Evolutionary conservation across 1,284 basidiomycete genomes (phyloP), one percentile per base, ranked within the genome.

Genomic region (Cryptococcus wingfieldii): DNA sequence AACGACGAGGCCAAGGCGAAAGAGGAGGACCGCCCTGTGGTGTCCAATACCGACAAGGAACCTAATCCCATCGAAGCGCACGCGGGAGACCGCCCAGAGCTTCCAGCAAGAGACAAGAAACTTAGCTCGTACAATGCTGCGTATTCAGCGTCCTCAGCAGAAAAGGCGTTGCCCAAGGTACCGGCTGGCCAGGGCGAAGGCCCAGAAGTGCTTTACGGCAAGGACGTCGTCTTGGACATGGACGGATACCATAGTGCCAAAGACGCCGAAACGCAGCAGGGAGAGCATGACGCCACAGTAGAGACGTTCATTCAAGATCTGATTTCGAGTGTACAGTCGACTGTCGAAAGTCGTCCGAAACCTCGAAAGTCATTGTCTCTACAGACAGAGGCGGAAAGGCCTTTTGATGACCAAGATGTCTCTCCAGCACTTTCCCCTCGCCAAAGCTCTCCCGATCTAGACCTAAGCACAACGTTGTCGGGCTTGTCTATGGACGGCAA

Each of bases 191-290:
- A 80, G 19, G 78, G 79, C 9, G 80, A 84, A 56, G 80, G 81
- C 45, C 86, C 87, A 19, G 82, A 83, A 5, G 82, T 91, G 1
- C 78, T 84, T 46, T 89, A 90, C 66, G 84, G 65, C 14, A 60
- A 62, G 59, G 76, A 89, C 83, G 69, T 79, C 78, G 77, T 78
- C 23, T 58, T 81, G 59, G 74, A 77, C 63, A 77, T 79, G 70
- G 74, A 71, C 9, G 80, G 80, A 1, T 81, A 80, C 67, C 76
- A 78, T 57, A 65, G 53, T 51, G 60, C 45, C 16, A 47, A 53
- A 25, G 38, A 52, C 25, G 50, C 52, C 34, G 50, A 25, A 38
- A 51, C 50, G 31, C 38, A 44, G 9, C 38, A 53, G 23, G 37
- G 42, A 18, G 60, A 60, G 18, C 52, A 51, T 13, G 52, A 58